Percentiles rank a stretch among this genome's conserved stretches.
phyloP scores from a whole-genome alignment of 2,329 filamentous ascomycete species.

The Emmonsia crescens region DNA sequence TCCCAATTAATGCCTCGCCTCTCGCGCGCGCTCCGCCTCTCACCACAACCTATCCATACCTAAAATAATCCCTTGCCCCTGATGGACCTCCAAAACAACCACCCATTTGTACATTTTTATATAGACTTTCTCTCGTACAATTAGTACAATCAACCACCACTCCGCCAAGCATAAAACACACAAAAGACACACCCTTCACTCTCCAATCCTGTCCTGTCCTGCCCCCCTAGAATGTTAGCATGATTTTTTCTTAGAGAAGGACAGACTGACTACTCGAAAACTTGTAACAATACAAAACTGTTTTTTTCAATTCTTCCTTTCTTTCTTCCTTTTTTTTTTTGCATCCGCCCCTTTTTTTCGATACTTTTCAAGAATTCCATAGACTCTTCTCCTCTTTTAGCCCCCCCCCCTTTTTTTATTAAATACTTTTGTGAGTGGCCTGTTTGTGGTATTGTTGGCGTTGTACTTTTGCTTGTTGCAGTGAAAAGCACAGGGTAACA shows the following conservation, averaged over 20 bases:
- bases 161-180: not conserved
- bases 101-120: not conserved
- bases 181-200: not conserved
- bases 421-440: too few species aligned
- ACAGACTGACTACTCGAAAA: not conserved
- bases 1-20: not conserved
- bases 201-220: not conserved
- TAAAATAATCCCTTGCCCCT: conserved; percentile 1
- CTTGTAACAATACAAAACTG: conserved; percentile 1
- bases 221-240: not conserved
- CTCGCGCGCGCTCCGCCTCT: conserved; percentile 5
- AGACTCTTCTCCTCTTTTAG: not conserved
- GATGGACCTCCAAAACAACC: not conserved
- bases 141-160: too few species aligned
- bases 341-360: not conserved
- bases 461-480: too few species aligned
- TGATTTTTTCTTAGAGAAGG: not conserved
- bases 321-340: not conserved
- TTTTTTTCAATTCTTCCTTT: not conserved
- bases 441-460: too few species aligned
- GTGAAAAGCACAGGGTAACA: too few species aligned
- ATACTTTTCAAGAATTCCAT: not conserved
- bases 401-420: too few species aligned
- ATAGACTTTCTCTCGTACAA: not conserved
- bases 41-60: conserved; percentile 16